A percentile compares a stretch with the other conserved stretches of the same genome.
These are phyloP conservation scores for Heliocybe sulcata DNA, from an alignment of 1,284 basidiomycete genomes.

Conservation along the genomic window DNA sequence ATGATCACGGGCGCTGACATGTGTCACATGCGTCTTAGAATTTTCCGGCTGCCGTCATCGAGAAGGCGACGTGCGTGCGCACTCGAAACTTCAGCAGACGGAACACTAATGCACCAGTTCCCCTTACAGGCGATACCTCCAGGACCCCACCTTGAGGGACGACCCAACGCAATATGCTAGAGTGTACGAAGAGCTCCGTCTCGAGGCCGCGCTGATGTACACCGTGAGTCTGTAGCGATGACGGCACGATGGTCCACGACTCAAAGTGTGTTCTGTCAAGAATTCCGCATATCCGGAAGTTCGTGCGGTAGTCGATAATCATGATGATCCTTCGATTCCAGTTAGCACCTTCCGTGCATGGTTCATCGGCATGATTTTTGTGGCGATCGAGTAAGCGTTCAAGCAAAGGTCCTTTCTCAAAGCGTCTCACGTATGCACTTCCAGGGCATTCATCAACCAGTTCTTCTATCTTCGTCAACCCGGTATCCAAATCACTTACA, in stretches of 20 bases:
- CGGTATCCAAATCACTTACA: constrained; percentile 18
- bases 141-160: background rate
- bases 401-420: no score
- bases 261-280: constrained; percentile 4
- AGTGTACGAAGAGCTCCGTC: constrained; percentile 1
- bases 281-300: constrained; percentile 58
- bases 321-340: constrained; percentile 55
- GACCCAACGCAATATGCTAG: background rate
- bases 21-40: background rate
- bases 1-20: no score
- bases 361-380: constrained; percentile 44
- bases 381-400: background rate
- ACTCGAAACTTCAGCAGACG: no score
- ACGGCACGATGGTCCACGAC: background rate
- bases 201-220: background rate
- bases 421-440: constrained; percentile 9
- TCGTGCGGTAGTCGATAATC: constrained; percentile 57
- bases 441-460: constrained; percentile 35
- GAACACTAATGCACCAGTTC: background rate
- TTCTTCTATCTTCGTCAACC: constrained; percentile 37
- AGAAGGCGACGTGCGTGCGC: background rate
- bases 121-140: background rate
- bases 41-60: background rate
- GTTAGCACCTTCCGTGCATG: constrained; percentile 51
- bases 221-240: constrained; percentile 4